Percentiles rank a stretch among this genome's conserved stretches.
Evolutionary conservation across 441 rosid genomes (phyloP).

Genomic region (Macaranga tanarius): DNA sequence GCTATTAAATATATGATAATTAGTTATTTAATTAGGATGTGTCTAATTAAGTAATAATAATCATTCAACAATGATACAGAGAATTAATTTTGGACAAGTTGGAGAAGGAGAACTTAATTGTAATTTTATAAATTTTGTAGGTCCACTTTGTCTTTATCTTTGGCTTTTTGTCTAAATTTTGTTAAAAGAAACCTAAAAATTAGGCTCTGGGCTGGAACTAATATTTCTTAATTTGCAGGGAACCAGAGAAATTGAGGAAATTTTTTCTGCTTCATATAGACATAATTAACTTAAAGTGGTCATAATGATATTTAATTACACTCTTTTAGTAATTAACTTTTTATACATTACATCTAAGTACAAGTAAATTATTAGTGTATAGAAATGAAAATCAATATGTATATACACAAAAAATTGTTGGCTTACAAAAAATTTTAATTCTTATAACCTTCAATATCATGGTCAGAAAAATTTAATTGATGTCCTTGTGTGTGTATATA

Average conservation of each 20-base stretch:
- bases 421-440: too few relatives aligned
- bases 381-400: too few relatives aligned
- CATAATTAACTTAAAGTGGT: too few relatives aligned
- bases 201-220: neutral
- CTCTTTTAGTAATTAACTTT: too few relatives aligned
- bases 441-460: too few relatives aligned
- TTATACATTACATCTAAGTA: too few relatives aligned
- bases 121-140: neutral
- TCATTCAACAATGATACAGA: neutral
- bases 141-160: neutral
- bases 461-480: too few relatives aligned
- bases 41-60: neutral
- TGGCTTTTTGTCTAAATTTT: neutral
- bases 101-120: neutral
- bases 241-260: neutral
- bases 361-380: too few relatives aligned
- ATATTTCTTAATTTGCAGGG: neutral
- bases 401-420: too few relatives aligned
- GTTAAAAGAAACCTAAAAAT: neutral
- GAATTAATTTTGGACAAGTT: neutral
- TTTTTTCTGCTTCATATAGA: too few relatives aligned
- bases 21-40: neutral
- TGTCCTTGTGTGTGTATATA: too few relatives aligned
- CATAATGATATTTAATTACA: too few relatives aligned
- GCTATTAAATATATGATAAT: neutral